Conservation (phyloP, 192 early-diverging fungal genomes). For the Obelidium mucronatum region DNA sequence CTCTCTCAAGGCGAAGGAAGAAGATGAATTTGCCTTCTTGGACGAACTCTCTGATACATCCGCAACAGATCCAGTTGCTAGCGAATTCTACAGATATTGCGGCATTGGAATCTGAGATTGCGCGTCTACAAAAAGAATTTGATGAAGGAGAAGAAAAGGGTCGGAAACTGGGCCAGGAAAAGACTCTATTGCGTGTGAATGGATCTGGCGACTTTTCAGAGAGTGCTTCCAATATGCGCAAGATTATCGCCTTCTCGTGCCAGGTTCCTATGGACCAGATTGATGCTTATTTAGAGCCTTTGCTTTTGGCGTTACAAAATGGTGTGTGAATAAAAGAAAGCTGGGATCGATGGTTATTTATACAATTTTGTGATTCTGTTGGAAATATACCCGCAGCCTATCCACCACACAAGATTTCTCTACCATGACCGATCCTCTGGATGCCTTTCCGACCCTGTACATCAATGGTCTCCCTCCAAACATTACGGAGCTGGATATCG, state of each 20-base stretch:
- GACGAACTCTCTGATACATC: no score
- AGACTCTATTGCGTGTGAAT: conserved; percentile 16
- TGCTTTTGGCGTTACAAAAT: conserved; percentile 13
- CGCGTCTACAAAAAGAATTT: not conserved
- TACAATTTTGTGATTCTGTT: not conserved
- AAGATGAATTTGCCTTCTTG: no score
- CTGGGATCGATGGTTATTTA: not conserved
- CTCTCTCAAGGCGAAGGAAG: no score
- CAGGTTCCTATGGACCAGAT: conserved; percentile 32
- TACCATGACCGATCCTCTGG: conserved; percentile 41
- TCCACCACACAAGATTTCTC: not conserved
- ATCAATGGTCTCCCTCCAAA: conserved; percentile 53
- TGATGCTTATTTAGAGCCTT: conserved; percentile 22
- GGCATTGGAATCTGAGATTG: not conserved
- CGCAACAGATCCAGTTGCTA: no score
- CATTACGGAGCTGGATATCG: conserved; percentile 57
- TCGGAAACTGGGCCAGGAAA: not conserved
- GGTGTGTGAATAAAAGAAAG: not conserved
- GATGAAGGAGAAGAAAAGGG: not conserved
- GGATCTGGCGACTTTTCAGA: conserved; percentile 6
- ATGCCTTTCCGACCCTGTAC: conserved; percentile 54
- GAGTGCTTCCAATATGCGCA: conserved; percentile 16
- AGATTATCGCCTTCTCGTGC: conserved; percentile 29
- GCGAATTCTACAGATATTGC: no score
- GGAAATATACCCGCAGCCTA: not conserved